Evolutionary conservation across 2,329 filamentous ascomycete species (phyloP), one percentile per base, ranked within the genome.

Genomic region (Cytospora piceicola): DNA sequence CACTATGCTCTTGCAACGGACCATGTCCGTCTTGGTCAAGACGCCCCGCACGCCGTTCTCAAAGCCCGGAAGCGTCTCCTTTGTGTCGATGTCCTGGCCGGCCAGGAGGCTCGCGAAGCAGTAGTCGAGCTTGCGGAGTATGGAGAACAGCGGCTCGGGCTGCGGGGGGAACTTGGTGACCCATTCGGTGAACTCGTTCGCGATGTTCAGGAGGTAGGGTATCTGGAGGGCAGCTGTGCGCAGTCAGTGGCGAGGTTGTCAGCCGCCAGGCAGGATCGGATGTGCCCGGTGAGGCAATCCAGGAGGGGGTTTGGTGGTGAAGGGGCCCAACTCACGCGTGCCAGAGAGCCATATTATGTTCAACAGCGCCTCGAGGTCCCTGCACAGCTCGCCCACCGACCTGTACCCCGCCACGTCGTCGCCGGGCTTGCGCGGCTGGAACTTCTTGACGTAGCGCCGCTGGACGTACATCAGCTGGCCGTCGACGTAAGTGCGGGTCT

Each of bases 291-390:
- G 32, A 34, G 6, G 6, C 32, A n/a, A n/a, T n/a, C n/a, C n/a
- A n/a, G n/a, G n/a, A n/a, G n/a, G n/a, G n/a, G n/a, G n/a, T n/a
- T n/a, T n/a, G n/a, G n/a, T n/a, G n/a, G n/a, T n/a, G n/a, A n/a
- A n/a, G n/a, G 11, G 32, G 11, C 63, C 53, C 56, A 34, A 82
- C 91, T 75, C 82, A 93, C 93, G 93, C 27, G 94, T 97, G 12
- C 91, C 92, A 34, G 89, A 92, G 27, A 92, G 85, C 94, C 94
- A 98, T 6, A 97, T 78, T 9, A 96, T 85, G 75, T 96, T 90
- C 20, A 96, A 79, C 15, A 97, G 75, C 7, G 83, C 82, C 64
- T 94, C 90, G 0, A 96, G 77, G 72, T 97, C 93, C 64, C 81
- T 85, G 62, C 87, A 92, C 5, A 93, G 85, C 72, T 94, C 89